Evolutionary conservation across 2,329 filamentous ascomycete genomes (phyloP).

Genomic region (Talaromyces verruculosus): DNA sequence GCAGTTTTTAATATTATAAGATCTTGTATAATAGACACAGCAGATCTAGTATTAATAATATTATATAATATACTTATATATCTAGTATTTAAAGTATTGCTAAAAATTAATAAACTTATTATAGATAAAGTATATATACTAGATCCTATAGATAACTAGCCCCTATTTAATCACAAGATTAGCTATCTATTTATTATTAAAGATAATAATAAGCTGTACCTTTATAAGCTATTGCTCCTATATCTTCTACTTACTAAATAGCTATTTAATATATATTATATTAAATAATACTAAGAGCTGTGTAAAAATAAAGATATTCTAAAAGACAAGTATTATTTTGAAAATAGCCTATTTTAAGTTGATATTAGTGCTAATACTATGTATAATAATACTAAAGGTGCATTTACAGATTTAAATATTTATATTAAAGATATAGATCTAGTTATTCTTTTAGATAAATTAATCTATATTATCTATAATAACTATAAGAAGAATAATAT

Average conservation of each 20-base stretch:
- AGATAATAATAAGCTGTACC: neutral
- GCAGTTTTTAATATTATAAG: neutral
- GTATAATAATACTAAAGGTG: too few relatives aligned
- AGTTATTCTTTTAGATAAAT: too few relatives aligned
- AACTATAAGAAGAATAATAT: too few relatives aligned
- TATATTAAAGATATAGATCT: too few relatives aligned
- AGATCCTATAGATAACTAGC: too few relatives aligned
- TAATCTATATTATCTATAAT: too few relatives aligned
- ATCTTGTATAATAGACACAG: neutral
- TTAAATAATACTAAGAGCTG: neutral
- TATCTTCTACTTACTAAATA: neutral
- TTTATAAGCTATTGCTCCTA: neutral
- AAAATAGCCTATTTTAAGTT: too few relatives aligned
- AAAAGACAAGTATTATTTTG: neutral
- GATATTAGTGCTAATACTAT: too few relatives aligned
- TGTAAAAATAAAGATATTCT: neutral
- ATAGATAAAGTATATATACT: too few relatives aligned
- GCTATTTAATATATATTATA: neutral
- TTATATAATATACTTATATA: neutral
- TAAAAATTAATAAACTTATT: neutral
- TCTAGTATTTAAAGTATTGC: neutral
- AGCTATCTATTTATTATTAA: neutral
- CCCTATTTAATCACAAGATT: too few relatives aligned
- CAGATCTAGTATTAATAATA: neutral
- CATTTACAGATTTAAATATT: too few relatives aligned